Base-by-base conservation (phyloP, 2,329 filamentous ascomycete genomes). In the Sordariomycetes sp. region DNA sequence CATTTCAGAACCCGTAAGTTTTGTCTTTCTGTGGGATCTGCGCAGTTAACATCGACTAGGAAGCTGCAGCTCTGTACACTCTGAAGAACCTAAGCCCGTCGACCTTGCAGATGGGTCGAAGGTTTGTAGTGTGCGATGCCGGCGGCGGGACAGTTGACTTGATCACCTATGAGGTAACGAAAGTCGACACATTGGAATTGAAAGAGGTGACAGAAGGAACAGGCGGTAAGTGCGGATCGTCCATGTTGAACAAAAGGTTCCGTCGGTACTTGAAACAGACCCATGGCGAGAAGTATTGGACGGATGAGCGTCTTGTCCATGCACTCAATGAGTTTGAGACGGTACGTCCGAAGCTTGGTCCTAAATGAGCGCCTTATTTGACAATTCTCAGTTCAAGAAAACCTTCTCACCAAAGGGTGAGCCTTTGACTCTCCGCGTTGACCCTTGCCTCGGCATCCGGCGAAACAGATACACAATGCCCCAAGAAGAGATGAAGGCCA, bases 401-500 rank as follows among this genome's bases (percentile, higher is more conserved):
- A 46, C 38, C 38, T 68, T 48, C 46, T 52, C 30, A 39, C 61
- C 40, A 30, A 53, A 50, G 16, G 52, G 52, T 33, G 36, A 64
- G 48, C 37, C 55, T 53, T 32, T 56, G 39, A 42, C 54, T 38
- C 40, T 68, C 53, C 46, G 48, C 31, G 44, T 58, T 27, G 48
- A 59, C 23, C 38, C 53, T 16, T 52, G 45, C 19, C 49, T 60
- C 21, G 54, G 55, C 3, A 32, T 59, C 14, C 46, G 41, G 21
- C 48, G 54, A 26, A 51, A 57, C 19, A 45, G 42, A 20, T 48
- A 42, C 35, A 55, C 50, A 2, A 49, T 59, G 42, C 35, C 57
- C n/a, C 49, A 73, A 53, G 34, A 81, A 76, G 50, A 27, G 72
- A 88, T 56, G 81, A 86, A 46, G 72, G 81, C 54, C 70, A 63